Evolutionary conservation across 192 early-diverging fungal genomes (phyloP).

Genomic region (Linderina pennispora): DNA sequence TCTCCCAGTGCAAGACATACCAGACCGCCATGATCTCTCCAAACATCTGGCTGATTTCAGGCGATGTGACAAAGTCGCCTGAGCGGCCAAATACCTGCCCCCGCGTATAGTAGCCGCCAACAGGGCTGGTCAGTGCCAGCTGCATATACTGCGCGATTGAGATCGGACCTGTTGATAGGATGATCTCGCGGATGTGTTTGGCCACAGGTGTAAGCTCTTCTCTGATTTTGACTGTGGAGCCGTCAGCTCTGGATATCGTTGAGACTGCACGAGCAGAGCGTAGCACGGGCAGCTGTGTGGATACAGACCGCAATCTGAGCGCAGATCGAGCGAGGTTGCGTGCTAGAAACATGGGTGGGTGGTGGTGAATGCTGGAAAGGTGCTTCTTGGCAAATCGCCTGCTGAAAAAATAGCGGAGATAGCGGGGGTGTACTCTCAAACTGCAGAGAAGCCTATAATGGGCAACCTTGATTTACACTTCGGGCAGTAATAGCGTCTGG

Average conservation of each 20-base stretch:
- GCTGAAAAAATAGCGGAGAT: no score
- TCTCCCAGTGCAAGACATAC: constrained; percentile 80
- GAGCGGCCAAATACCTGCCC: constrained; percentile 83
- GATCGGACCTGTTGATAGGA: constrained; percentile 57
- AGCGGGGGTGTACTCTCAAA: no score
- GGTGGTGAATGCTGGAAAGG: no score
- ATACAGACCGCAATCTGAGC: no score
- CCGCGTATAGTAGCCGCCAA: constrained; percentile 91
- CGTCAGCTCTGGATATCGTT: constrained; percentile 10
- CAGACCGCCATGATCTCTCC: constrained; percentile 91
- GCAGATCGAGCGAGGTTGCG: no score
- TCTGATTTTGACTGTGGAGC: constrained; percentile 12
- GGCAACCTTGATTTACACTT: no score
- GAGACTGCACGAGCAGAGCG: constrained; percentile 2
- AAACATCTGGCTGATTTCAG: constrained; percentile 98
- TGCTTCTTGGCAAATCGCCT: no score
- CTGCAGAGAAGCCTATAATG: no score
- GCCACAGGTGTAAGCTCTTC: constrained; percentile 52
- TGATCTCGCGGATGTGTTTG: constrained; percentile 53
- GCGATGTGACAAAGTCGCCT: constrained; percentile 95
- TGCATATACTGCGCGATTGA: constrained; percentile 87
- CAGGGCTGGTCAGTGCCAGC: constrained; percentile 75
- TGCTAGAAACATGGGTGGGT: no score
- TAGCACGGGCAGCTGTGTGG: no score
- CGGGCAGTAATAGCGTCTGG: no score